phyloP scores from a whole-genome alignment of 2,329 filamentous ascomycete species.

The Fusarium praegraminearum region DNA sequence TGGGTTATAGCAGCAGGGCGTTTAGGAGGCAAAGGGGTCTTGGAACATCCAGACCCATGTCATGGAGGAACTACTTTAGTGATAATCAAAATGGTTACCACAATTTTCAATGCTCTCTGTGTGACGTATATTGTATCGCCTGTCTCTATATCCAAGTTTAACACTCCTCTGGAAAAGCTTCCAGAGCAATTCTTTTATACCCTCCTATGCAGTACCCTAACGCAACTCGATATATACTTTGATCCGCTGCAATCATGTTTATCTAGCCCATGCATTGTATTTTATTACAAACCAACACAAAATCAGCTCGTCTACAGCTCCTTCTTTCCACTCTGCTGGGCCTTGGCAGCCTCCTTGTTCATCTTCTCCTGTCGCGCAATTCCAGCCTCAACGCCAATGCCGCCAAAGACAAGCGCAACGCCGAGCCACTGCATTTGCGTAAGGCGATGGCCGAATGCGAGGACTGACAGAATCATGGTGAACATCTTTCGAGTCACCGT shows the following conservation, averaged over 20 bases:
- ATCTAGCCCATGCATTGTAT: not conserved
- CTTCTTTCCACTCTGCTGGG: slow-evolving; percentile 50
- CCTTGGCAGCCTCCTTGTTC: slow-evolving; percentile 76
- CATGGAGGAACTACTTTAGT: slow-evolving; percentile 19
- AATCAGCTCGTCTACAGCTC: slow-evolving; percentile 34
- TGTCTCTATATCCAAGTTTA: not conserved
- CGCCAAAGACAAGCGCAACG: slow-evolving; percentile 92
- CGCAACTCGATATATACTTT: not conserved
- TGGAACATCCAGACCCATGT: slow-evolving; percentile 22
- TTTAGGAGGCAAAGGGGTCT: slow-evolving; percentile 38
- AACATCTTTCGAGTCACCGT: slow-evolving; percentile 99
- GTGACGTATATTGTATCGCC: not conserved
- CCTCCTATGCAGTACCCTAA: not conserved
- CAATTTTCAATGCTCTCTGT: not conserved
- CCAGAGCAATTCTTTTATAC: not conserved
- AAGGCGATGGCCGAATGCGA: slow-evolving; percentile 92
- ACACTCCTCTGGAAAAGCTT: not conserved
- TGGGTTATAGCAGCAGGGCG: slow-evolving; percentile 43
- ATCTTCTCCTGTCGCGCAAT: slow-evolving; percentile 87
- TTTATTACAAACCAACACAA: not conserved
- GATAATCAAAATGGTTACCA: slow-evolving; percentile 33
- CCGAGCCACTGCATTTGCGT: slow-evolving; percentile 93
- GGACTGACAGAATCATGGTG: slow-evolving; percentile 96
- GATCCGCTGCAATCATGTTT: not conserved
- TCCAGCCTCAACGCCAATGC: slow-evolving; percentile 89